These are phyloP conservation scores for Piedraia hortae DNA, from an alignment of 2,329 filamentous ascomycete genomes.

Conservation along the genomic window DNA sequence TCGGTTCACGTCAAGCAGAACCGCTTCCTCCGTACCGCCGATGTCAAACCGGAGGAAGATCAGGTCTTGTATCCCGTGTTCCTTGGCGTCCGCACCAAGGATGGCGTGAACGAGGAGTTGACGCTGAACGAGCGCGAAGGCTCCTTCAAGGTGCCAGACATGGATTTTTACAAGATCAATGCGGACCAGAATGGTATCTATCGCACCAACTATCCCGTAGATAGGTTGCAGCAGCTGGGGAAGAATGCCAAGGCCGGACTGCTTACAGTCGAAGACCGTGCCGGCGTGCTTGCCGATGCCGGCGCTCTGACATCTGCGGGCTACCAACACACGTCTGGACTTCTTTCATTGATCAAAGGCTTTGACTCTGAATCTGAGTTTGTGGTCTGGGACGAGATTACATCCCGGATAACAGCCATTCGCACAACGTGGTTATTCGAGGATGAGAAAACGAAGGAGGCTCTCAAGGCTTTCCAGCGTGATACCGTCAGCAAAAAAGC, in stretches of 20 bases:
- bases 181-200: conserved; percentile 84
- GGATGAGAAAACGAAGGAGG: conserved; percentile 41
- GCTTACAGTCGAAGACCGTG: conserved; percentile 66
- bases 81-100: conserved; percentile 56
- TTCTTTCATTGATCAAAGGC: conserved; percentile 59
- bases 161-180: conserved; percentile 90
- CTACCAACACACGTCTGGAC: conserved; percentile 76
- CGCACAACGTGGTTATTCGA: conserved; percentile 76
- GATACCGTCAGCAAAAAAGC: conserved; percentile 52
- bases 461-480: conserved; percentile 58
- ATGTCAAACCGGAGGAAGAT: conserved; percentile 84
- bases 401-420: conserved; percentile 49
- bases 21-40: conserved; percentile 72
- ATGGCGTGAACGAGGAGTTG: conserved; percentile 52
- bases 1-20: conserved; percentile 80
- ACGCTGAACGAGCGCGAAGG: conserved; percentile 46
- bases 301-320: conserved; percentile 71
- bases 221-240: conserved; percentile 65
- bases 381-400: conserved; percentile 85
- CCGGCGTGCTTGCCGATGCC: conserved; percentile 73
- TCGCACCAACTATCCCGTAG: conserved; percentile 62
- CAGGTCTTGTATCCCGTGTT: conserved; percentile 70
- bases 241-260: conserved; percentile 57
- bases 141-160: conserved; percentile 46
- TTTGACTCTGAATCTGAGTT: conserved; percentile 64